Evolutionary conservation across 2,329 filamentous ascomycete genomes (phyloP).

Genomic region (Penicillium sp.): DNA sequence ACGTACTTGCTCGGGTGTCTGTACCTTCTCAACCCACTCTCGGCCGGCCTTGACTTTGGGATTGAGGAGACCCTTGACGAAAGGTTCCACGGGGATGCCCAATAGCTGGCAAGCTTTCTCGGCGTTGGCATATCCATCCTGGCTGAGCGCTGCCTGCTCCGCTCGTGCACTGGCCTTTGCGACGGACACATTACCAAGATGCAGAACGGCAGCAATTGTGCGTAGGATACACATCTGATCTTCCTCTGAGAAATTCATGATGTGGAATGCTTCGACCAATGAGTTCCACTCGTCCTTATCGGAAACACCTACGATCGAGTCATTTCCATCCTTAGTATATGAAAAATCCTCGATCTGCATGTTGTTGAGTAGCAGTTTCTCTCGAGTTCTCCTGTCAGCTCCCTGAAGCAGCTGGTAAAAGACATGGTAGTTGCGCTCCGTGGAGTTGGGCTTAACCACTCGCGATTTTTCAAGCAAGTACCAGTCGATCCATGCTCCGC

Average conservation of each 20-base stretch:
- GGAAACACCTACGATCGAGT: slow-evolving; percentile 86
- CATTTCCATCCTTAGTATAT: slow-evolving; percentile 90
- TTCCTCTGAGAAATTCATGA: slow-evolving; percentile 89
- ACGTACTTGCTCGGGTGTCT: slow-evolving; percentile 94
- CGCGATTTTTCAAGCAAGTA: slow-evolving; percentile 98
- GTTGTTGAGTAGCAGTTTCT: slow-evolving; percentile 74
- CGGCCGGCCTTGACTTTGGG: slow-evolving; percentile 93
- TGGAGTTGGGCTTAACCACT: slow-evolving; percentile 83
- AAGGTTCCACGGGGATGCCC: slow-evolving; percentile 81
- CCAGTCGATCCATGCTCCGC: slow-evolving; percentile 97
- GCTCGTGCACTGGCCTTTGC: slow-evolving; percentile 87
- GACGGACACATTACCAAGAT: slow-evolving; percentile 89
- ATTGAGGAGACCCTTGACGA: slow-evolving; percentile 85
- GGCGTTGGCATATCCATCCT: slow-evolving; percentile 75
- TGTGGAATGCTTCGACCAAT: slow-evolving; percentile 86
- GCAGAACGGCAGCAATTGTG: slow-evolving; percentile 87
- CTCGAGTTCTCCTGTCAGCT: slow-evolving; percentile 72
- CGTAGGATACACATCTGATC: slow-evolving; percentile 83
- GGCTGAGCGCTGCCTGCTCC: slow-evolving; percentile 83
- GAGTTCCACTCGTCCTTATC: slow-evolving; percentile 88
- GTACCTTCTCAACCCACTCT: slow-evolving; percentile 98
- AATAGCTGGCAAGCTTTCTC: slow-evolving; percentile 81
- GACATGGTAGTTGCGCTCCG: slow-evolving; percentile 94
- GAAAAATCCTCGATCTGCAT: slow-evolving; percentile 83
- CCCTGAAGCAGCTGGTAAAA: slow-evolving; percentile 96